phyloP scores from a whole-genome alignment of 2,329 filamentous ascomycete species.

The Madurella mycetomatis region DNA sequence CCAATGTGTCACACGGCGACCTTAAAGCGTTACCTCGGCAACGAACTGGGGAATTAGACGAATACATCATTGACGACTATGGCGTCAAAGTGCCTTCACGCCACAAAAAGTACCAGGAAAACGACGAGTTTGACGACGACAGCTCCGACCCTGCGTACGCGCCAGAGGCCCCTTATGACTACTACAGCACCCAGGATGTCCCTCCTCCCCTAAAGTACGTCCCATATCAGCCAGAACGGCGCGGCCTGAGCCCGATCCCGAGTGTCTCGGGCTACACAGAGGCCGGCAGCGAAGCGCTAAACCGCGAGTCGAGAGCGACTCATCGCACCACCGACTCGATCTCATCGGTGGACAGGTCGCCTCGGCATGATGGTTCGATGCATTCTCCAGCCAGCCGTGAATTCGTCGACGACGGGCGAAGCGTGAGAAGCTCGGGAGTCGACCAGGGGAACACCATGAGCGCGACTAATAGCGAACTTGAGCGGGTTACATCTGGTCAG shows the following conservation, averaged over 20 bases:
- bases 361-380: slow-evolving; percentile 39
- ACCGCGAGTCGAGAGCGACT: slow-evolving; percentile 54
- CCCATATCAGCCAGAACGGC: slow-evolving; percentile 64
- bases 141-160: slow-evolving; percentile 38
- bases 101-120: slow-evolving; percentile 27
- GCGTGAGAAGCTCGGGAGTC: slow-evolving; percentile 48
- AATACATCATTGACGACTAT: slow-evolving; percentile 46
- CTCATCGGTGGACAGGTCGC: slow-evolving; percentile 59
- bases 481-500: slow-evolving; percentile 59
- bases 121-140: slow-evolving; percentile 42
- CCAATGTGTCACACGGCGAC: slow-evolving; percentile 57
- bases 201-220: slow-evolving; percentile 61
- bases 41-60: slow-evolving; percentile 37
- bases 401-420: slow-evolving; percentile 57
- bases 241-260: slow-evolving; percentile 81
- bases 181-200: slow-evolving; percentile 58
- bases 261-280: slow-evolving; percentile 85
- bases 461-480: slow-evolving; percentile 52
- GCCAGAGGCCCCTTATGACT: slow-evolving; percentile 37
- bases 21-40: slow-evolving; percentile 51
- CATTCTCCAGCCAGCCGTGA: slow-evolving; percentile 49
- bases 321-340: slow-evolving; percentile 49
- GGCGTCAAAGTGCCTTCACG: slow-evolving; percentile 38
- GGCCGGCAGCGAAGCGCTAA: slow-evolving; percentile 55
- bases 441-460: slow-evolving; percentile 52